Percentiles rank a stretch among this genome's conserved stretches.
Evolutionary conservation across 768 basidiomycete species (phyloP).

Genomic region (Rickenella mellea): DNA sequence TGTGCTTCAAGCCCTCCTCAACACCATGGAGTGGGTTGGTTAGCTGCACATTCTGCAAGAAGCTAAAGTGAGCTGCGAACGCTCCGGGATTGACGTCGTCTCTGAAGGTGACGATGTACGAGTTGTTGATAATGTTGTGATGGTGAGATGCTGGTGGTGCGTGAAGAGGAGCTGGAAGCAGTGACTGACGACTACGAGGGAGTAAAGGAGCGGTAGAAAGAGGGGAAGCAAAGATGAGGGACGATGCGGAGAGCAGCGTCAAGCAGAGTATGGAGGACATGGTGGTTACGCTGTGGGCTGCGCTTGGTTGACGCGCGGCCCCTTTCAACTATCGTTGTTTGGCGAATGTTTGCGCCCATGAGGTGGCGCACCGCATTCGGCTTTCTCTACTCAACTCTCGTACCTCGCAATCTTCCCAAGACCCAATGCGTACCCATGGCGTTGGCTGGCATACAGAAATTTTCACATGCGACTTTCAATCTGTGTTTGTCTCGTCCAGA

Average conservation of each 20-base stretch:
- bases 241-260: constrained; percentile 4
- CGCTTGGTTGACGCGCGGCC: too few species aligned
- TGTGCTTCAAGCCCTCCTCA: constrained; percentile 48
- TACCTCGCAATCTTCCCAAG: too few species aligned
- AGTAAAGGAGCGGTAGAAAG: constrained; percentile 5
- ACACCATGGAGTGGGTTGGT: constrained; percentile 42
- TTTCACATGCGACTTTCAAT: too few species aligned
- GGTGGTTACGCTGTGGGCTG: too few species aligned
- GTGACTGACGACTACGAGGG: background rate
- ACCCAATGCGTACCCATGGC: too few species aligned
- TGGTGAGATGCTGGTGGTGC: constrained; percentile 17
- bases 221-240: constrained; percentile 7
- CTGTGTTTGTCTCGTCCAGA: too few species aligned
- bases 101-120: constrained; percentile 92
- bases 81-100: constrained; percentile 46
- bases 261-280: background rate
- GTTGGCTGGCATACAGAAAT: too few species aligned
- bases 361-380: too few species aligned
- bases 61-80: constrained; percentile 70
- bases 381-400: too few species aligned
- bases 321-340: too few species aligned
- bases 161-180: constrained; percentile 5
- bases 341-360: too few species aligned
- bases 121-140: constrained; percentile 75
- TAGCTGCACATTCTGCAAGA: constrained; percentile 57